Percentiles rank a stretch among this genome's conserved stretches.
These are phyloP conservation scores for Gloeopeniophorella convolvens DNA, from an alignment of 768 basidiomycete genomes.

Conservation along the genomic window DNA sequence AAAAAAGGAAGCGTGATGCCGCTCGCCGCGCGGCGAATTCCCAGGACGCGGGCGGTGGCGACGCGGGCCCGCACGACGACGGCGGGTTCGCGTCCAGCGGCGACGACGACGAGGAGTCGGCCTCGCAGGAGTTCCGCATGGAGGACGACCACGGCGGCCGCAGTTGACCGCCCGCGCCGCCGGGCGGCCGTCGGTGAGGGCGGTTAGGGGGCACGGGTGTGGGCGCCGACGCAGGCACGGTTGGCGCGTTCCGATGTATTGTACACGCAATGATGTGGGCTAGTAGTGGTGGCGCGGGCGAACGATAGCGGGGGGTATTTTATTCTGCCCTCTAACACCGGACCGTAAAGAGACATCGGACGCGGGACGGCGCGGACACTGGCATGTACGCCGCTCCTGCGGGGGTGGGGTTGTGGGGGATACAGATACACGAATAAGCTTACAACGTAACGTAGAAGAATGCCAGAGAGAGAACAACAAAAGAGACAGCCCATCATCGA, in stretches of 20 bases:
- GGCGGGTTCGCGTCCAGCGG: constrained; percentile 16
- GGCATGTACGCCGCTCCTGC: no score
- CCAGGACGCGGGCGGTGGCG: constrained; percentile 9
- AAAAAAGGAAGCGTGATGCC: constrained; percentile 22
- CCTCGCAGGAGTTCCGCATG: constrained; percentile 21
- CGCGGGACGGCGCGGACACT: background rate
- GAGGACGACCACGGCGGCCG: constrained; percentile 16
- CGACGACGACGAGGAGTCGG: constrained; percentile 21
- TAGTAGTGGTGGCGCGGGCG: background rate
- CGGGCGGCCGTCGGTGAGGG: no score
- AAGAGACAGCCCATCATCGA: background rate
- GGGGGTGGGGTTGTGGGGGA: background rate
- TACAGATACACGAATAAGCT: constrained; percentile 13
- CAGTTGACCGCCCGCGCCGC: constrained; percentile 11
- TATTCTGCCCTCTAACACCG: background rate
- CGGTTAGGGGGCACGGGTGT: no score
- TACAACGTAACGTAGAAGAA: constrained; percentile 5
- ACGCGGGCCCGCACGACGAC: constrained; percentile 5
- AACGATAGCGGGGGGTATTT: background rate
- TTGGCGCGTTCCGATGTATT: no score
- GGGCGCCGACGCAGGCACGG: no score
- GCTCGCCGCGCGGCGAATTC: constrained; percentile 14
- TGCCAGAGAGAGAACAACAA: background rate
- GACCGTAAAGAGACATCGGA: background rate
- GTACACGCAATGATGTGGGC: background rate